These are phyloP conservation scores for Debaryomyces prosopidis DNA, from an alignment of 805 yeast genomes.

Conservation along the genomic window DNA sequence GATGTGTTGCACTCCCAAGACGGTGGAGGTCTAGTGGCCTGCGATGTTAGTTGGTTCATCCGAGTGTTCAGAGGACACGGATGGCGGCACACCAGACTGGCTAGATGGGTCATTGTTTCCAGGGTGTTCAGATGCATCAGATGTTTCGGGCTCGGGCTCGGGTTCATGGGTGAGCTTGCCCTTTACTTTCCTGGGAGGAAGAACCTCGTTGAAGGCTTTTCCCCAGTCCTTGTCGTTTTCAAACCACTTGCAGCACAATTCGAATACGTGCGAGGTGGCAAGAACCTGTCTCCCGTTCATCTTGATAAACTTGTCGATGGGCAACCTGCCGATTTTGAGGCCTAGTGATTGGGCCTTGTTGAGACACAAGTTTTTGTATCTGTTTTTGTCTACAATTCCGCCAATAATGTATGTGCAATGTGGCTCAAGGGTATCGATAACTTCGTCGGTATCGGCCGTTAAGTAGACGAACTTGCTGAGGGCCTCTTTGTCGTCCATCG, in stretches of 20 bases:
- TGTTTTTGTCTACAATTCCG: conserved; percentile 94
- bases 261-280: conserved; percentile 95
- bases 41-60: too few relatives aligned
- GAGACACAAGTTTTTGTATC: conserved; percentile 78
- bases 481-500: conserved; percentile 25
- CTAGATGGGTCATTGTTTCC: too few relatives aligned
- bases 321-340: conserved; percentile 72
- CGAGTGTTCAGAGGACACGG: too few relatives aligned
- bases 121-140: too few relatives aligned
- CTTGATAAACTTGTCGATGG: conserved; percentile 81
- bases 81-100: too few relatives aligned
- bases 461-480: conserved; percentile 58
- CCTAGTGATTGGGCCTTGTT: conserved; percentile 78
- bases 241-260: conserved; percentile 76
- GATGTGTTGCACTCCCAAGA: too few relatives aligned
- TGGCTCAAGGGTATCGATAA: conserved; percentile 59
- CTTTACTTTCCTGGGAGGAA: conserved; percentile 71
- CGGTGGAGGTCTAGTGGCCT: too few relatives aligned
- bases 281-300: conserved; percentile 84
- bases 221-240: conserved; percentile 77
- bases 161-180: background rate
- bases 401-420: conserved; percentile 85
- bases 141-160: background rate
- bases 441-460: conserved; percentile 84
- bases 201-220: conserved; percentile 77